These are phyloP conservation scores for Metschnikowia koreensis DNA, from an alignment of 805 yeast species.

Conservation along the genomic window DNA sequence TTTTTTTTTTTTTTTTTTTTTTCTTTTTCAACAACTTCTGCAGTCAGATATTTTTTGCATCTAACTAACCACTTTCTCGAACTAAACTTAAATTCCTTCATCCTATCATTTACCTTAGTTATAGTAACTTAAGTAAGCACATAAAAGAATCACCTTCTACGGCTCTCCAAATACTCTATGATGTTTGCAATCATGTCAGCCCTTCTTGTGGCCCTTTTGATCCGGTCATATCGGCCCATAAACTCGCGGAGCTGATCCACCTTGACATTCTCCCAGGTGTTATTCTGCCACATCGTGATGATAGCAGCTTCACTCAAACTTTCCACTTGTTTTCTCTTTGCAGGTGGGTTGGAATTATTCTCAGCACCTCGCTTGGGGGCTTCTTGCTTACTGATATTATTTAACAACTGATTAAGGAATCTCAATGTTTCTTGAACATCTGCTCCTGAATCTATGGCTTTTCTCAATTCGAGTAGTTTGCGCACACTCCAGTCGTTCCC, in stretches of 20 bases:
- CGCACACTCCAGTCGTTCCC: slow-evolving; percentile 18
- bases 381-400: slow-evolving; percentile 10
- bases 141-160: background rate
- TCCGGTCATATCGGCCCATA: slow-evolving; percentile 32
- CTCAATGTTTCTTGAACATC: slow-evolving; percentile 6
- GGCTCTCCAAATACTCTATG: slow-evolving; percentile 25
- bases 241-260: slow-evolving; percentile 44
- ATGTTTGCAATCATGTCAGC: slow-evolving; percentile 45
- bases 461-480: slow-evolving; percentile 9
- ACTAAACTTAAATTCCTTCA: background rate
- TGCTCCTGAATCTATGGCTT: background rate
- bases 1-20: too few relatives aligned
- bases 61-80: background rate
- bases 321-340: slow-evolving; percentile 8
- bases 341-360: background rate
- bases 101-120: too few relatives aligned
- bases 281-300: slow-evolving; percentile 41
- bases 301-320: slow-evolving; percentile 35
- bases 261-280: slow-evolving; percentile 35
- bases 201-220: slow-evolving; percentile 39
- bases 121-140: too few relatives aligned
- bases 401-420: slow-evolving; percentile 7
- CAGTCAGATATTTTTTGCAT: too few relatives aligned
- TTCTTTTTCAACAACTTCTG: too few relatives aligned
- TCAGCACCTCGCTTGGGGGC: slow-evolving; percentile 15